These are phyloP conservation scores for Prorocentrum cordatum DNA, from an alignment of 169 alveolate genomes.

Conservation along the genomic window DNA sequence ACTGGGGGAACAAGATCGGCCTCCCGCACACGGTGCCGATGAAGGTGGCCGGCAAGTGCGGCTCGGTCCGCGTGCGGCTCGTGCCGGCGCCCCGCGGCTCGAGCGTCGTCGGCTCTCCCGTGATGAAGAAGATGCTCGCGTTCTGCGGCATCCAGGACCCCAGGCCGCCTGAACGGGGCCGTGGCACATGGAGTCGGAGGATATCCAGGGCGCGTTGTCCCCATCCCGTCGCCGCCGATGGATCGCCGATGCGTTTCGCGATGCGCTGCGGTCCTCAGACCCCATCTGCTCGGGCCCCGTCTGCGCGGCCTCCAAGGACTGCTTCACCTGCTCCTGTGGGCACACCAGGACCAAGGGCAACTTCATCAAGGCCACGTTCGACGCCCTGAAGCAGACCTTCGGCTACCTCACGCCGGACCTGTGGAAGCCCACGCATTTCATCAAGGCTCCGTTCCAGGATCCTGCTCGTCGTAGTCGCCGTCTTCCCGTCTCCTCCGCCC, in stretches of 20 bases:
- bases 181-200: too few relatives aligned
- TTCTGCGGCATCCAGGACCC: slow-evolving; percentile 98
- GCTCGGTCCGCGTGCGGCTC: slow-evolving; percentile 98
- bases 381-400: slow-evolving; percentile 87
- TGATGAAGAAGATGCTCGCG: slow-evolving; percentile 67
- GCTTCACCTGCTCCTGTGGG: slow-evolving; percentile 96
- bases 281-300: too few relatives aligned
- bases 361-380: slow-evolving; percentile 57
- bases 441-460: slow-evolving; percentile 89
- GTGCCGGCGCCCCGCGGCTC: slow-evolving; percentile 99
- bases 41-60: slow-evolving; percentile 99
- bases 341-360: slow-evolving; percentile 93
- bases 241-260: too few relatives aligned
- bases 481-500: too few relatives aligned
- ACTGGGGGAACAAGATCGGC: slow-evolving; percentile 99
- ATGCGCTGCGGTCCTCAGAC: too few relatives aligned
- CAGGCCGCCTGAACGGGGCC: too few relatives aligned
- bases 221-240: too few relatives aligned
- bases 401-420: slow-evolving; percentile 98
- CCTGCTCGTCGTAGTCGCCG: too few relatives aligned
- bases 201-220: too few relatives aligned
- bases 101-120: slow-evolving; percentile 62
- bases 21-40: slow-evolving; percentile 99
- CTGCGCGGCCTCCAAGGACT: too few relatives aligned
- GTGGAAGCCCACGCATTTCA: slow-evolving; percentile 87